Conservation (phyloP, 2,329 filamentous ascomycete genomes). For the Penicillium hesseltinei region DNA sequence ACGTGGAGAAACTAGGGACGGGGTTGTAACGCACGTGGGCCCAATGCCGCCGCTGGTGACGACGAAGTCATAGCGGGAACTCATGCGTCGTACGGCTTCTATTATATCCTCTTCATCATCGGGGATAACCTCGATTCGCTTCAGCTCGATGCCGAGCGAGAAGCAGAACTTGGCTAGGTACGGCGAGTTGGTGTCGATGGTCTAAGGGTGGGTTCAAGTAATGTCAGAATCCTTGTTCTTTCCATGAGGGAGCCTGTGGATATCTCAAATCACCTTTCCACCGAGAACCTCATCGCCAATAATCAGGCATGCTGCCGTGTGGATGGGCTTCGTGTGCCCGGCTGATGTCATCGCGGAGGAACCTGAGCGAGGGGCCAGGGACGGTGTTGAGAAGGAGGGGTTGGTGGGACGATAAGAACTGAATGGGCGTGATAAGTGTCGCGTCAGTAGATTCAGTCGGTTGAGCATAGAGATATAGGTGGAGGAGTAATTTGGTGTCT, state of each 20-base stretch:
- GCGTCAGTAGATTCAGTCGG: conserved; percentile 69
- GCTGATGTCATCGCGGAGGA: conserved; percentile 47
- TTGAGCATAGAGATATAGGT: conserved; percentile 62
- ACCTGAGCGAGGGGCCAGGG: conserved; percentile 18
- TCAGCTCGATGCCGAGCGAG: conserved; percentile 65
- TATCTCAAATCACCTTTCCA: conserved; percentile 69
- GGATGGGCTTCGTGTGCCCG: conserved; percentile 60
- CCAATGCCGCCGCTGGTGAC: conserved; percentile 95
- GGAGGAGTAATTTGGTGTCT: conserved; percentile 3
- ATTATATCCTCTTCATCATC: conserved; percentile 90
- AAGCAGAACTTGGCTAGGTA: conserved; percentile 68
- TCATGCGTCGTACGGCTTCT: conserved; percentile 85
- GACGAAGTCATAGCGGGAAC: conserved; percentile 84
- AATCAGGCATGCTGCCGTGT: conserved; percentile 87
- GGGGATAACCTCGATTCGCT: conserved; percentile 86
- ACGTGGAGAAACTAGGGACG: neutral
- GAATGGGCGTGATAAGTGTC: conserved; percentile 68
- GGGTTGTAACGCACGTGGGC: conserved; percentile 67
- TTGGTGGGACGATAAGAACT: conserved; percentile 50
- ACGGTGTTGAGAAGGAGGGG: conserved; percentile 40
- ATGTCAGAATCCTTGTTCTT: neutral
- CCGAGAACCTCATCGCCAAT: conserved; percentile 97
- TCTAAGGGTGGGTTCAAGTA: conserved; percentile 42
- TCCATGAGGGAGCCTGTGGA: neutral
- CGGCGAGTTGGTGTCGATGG: conserved; percentile 64